phyloP scores from a whole-genome alignment of 2,329 filamentous ascomycete species.

The Venturia pyrina region DNA sequence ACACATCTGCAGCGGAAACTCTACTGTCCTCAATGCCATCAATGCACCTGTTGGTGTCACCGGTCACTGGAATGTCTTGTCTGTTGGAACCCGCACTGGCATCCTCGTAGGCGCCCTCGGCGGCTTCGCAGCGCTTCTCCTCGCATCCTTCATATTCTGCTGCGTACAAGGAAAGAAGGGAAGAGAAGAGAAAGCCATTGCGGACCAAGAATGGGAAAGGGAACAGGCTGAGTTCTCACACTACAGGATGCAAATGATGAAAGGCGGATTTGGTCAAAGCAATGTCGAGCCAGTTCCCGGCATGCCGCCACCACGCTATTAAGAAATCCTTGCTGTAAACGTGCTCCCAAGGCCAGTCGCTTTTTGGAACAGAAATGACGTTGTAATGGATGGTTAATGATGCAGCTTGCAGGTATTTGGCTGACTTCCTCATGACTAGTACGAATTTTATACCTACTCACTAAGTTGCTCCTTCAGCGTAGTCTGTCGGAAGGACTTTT shows the following conservation, averaged over 20 bases:
- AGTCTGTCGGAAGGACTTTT: too few species aligned
- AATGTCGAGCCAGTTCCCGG: not conserved
- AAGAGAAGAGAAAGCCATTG: constrained; percentile 21
- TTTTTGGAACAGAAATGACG: not conserved
- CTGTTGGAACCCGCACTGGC: constrained; percentile 24
- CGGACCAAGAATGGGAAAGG: constrained; percentile 13
- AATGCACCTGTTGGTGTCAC: constrained; percentile 25
- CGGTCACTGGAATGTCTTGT: constrained; percentile 26
- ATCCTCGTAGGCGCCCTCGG: constrained; percentile 23
- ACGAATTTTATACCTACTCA: not conserved
- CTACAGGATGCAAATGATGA: constrained; percentile 13
- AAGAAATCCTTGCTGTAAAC: not conserved
- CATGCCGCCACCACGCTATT: not conserved
- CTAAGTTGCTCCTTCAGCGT: too few species aligned
- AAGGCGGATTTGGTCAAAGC: constrained; percentile 8
- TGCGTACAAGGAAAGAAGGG: constrained; percentile 29
- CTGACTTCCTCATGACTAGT: not conserved
- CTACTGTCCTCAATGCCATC: constrained; percentile 25
- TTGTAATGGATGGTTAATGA: not conserved
- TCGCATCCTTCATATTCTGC: constrained; percentile 24
- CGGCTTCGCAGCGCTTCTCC: constrained; percentile 20
- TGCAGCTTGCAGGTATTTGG: not conserved
- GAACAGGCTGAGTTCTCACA: constrained; percentile 11
- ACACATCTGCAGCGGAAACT: constrained; percentile 22
- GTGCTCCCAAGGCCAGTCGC: not conserved